phyloP scores from a whole-genome alignment of 2,329 filamentous ascomycete genomes.

The Colletotrichum orchidophilum region DNA sequence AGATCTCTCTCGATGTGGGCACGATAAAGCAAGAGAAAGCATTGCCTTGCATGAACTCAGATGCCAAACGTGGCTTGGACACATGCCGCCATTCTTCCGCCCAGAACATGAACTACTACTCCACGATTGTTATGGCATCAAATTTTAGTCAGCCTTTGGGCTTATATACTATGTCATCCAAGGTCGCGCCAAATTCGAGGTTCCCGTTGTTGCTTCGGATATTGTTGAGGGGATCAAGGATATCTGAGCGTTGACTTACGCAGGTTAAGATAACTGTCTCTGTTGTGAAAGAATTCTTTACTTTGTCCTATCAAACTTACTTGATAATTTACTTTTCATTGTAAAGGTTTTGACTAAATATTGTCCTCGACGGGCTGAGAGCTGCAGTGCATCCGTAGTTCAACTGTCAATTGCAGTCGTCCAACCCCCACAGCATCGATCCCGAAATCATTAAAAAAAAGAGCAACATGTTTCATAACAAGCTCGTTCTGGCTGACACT shows the following conservation, averaged over 20 bases:
- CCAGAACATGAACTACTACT: conserved; percentile 59
- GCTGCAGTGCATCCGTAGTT: too few relatives aligned
- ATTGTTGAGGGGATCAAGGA: conserved; percentile 9
- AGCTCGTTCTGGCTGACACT: too few relatives aligned
- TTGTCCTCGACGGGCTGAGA: too few relatives aligned
- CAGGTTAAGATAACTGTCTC: too few relatives aligned
- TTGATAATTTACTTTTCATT: too few relatives aligned
- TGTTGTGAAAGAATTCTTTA: too few relatives aligned
- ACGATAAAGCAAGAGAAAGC: neutral
- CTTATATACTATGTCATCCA: conserved; percentile 42
- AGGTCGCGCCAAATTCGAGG: conserved; percentile 39
- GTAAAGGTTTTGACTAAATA: too few relatives aligned
- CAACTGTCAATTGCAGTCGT: too few relatives aligned
- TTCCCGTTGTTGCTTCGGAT: conserved; percentile 33
- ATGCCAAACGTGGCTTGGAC: neutral
- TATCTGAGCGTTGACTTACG: neutral
- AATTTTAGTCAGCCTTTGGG: conserved; percentile 48
- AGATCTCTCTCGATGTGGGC: neutral
- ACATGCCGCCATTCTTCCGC: conserved; percentile 28
- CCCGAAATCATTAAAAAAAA: too few relatives aligned
- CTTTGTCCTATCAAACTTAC: neutral
- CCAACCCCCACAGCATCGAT: too few relatives aligned
- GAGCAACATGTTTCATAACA: too few relatives aligned
- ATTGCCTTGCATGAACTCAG: neutral
- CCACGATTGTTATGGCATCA: conserved; percentile 52